phyloP scores from a whole-genome alignment of 768 basidiomycete species.

The Leccinellum albellum region DNA sequence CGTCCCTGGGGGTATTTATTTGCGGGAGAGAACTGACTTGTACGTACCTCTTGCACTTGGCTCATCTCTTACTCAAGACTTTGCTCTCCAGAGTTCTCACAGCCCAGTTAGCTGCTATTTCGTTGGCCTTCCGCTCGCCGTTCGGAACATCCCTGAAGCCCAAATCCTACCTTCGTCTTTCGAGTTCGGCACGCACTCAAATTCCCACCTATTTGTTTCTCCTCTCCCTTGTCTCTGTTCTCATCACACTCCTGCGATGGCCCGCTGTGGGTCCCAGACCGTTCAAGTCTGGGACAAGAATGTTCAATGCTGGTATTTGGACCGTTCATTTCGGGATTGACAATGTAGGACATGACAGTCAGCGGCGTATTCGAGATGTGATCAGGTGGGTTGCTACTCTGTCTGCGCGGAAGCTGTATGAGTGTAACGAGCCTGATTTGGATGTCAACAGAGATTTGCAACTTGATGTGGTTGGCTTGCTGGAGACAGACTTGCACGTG shows the following conservation, averaged over 20 bases:
- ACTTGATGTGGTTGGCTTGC: conserved; percentile 77
- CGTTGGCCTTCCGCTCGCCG: conserved; percentile 45
- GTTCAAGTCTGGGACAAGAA: conserved; percentile 58
- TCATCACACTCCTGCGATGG: conserved; percentile 52
- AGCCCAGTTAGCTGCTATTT: conserved; percentile 50
- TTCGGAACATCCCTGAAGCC: conserved; percentile 1
- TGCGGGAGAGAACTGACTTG: conserved; percentile 77
- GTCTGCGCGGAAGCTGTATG: neutral
- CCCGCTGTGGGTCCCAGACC: conserved; percentile 50
- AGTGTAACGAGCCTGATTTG: neutral
- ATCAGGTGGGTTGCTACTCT: conserved; percentile 53
- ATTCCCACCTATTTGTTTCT: conserved; percentile 35
- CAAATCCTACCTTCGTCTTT: conserved; percentile 7
- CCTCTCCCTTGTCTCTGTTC: conserved; percentile 45
- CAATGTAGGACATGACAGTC: conserved; percentile 33
- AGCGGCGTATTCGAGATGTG: conserved; percentile 35
- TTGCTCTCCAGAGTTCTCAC: conserved; percentile 44
- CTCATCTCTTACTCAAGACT: neutral
- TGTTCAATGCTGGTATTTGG: conserved; percentile 86
- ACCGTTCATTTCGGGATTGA: conserved; percentile 83
- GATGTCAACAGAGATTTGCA: conserved; percentile 60
- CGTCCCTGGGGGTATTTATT: conserved; percentile 71
- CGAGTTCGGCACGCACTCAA: conserved; percentile 24
- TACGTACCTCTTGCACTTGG: conserved; percentile 34
- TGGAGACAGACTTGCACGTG: conserved; percentile 86